Percentiles rank a stretch among this genome's conserved stretches.
These are phyloP conservation scores for Ophiocordyceps camponoti-floridani DNA, from an alignment of 2,329 filamentous ascomycete genomes.

Conservation along the genomic window DNA sequence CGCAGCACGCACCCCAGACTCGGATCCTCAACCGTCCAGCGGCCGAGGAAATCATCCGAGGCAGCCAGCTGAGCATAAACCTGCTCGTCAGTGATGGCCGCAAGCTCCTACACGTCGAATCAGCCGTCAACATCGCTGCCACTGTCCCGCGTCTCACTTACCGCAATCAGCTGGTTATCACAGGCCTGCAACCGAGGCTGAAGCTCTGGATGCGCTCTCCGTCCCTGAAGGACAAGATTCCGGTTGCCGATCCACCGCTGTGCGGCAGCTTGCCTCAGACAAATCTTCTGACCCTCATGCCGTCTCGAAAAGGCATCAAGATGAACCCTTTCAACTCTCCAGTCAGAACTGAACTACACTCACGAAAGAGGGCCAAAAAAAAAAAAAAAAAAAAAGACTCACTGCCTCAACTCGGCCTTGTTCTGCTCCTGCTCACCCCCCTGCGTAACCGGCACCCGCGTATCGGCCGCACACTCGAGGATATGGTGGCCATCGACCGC, in stretches of 20 bases:
- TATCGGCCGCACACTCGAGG: conserved; percentile 45
- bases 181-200: conserved; percentile 31
- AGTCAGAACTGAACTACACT: too few relatives aligned
- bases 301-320: conserved; percentile 43
- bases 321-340: conserved; percentile 25
- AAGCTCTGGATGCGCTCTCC: conserved; percentile 26
- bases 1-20: conserved; percentile 36
- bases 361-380: not conserved
- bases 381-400: conserved; percentile 9
- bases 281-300: conserved; percentile 48
- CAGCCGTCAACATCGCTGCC: too few relatives aligned
- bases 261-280: conserved; percentile 39
- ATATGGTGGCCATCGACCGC: conserved; percentile 45
- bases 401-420: conserved; percentile 47
- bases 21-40: conserved; percentile 46
- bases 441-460: conserved; percentile 31
- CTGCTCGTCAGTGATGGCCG: conserved; percentile 37
- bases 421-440: conserved; percentile 40
- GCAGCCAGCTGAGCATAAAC: conserved; percentile 37
- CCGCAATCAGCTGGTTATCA: conserved; percentile 37
- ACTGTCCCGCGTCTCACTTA: conserved; percentile 8
- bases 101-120: conserved; percentile 27
- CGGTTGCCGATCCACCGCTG: conserved; percentile 41
- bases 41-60: conserved; percentile 34
- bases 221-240: conserved; percentile 32